phyloP scores from a whole-genome alignment of 2,329 filamentous ascomycete genomes.

The Apiospora phragmitis region DNA sequence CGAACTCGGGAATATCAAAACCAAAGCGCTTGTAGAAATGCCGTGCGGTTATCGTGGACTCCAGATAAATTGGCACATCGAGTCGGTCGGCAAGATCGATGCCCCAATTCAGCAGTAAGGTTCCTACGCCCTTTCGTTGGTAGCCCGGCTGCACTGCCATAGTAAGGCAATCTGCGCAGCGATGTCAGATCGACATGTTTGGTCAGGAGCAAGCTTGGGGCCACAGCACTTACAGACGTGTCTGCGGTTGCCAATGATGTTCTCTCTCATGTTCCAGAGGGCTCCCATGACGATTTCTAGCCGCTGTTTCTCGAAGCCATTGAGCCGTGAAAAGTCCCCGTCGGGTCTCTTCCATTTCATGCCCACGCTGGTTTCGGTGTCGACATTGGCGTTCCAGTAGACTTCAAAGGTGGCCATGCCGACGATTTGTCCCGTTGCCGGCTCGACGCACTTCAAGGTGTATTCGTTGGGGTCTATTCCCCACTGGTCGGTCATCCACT shows the following conservation, averaged over 20 bases:
- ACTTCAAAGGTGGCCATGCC: slow-evolving; percentile 29
- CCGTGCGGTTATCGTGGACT: slow-evolving; percentile 20
- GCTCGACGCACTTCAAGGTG: slow-evolving; percentile 26
- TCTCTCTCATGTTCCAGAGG: slow-evolving; percentile 26
- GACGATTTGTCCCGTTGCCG: slow-evolving; percentile 24
- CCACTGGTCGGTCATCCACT: slow-evolving; percentile 15
- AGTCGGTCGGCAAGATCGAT: slow-evolving; percentile 24
- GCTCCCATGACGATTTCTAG: slow-evolving; percentile 21
- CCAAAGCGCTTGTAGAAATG: slow-evolving; percentile 21
- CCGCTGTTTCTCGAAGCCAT: slow-evolving; percentile 21
- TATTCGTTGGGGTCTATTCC: slow-evolving; percentile 18
- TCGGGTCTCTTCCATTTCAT: slow-evolving; percentile 23
- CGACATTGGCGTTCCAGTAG: slow-evolving; percentile 26
- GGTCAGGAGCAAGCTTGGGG: neutral
- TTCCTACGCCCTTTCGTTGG: slow-evolving; percentile 23
- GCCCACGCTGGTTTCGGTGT: slow-evolving; percentile 13
- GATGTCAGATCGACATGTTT: neutral
- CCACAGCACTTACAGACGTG: slow-evolving; percentile 26
- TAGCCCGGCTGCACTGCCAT: slow-evolving; percentile 27
- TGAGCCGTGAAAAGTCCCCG: slow-evolving; percentile 22
- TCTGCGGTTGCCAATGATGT: slow-evolving; percentile 24
- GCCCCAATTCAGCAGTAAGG: slow-evolving; percentile 25
- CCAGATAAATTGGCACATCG: slow-evolving; percentile 25
- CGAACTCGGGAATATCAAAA: slow-evolving; percentile 22
- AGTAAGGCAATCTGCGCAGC: slow-evolving; percentile 22